Percentiles rank a stretch among this genome's conserved stretches.
Conservation (phyloP, 2,329 filamentous ascomycete genomes). For the Fusarium sp. region DNA sequence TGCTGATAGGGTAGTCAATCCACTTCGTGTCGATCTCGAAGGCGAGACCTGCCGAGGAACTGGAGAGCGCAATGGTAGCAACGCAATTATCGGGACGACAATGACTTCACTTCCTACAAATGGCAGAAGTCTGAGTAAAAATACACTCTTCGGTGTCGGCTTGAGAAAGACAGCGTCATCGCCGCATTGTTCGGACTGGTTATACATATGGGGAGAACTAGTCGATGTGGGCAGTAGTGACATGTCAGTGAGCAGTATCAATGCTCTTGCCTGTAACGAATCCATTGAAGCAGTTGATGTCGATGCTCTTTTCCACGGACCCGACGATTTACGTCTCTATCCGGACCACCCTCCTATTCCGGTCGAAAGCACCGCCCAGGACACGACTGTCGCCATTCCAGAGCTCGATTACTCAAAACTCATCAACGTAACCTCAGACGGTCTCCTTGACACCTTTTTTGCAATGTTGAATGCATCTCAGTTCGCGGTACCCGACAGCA, state of each 20-base stretch:
- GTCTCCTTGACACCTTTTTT: conserved; percentile 50
- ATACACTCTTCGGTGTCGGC: conserved; percentile 31
- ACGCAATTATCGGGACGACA: conserved; percentile 31
- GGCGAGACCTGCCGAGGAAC: conserved; percentile 34
- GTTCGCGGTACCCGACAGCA: conserved; percentile 42
- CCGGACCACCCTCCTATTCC: conserved; percentile 40
- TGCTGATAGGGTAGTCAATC: conserved; percentile 27
- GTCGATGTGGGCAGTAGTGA: conserved; percentile 32
- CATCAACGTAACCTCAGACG: conserved; percentile 37
- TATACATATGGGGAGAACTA: conserved; percentile 50
- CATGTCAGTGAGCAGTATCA: conserved; percentile 43
- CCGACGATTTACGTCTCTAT: conserved; percentile 40
- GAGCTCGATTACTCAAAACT: conserved; percentile 45
- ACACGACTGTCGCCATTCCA: conserved; percentile 36
- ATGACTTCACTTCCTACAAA: background rate
- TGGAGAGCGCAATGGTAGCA: conserved; percentile 7
- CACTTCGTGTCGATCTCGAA: conserved; percentile 34
- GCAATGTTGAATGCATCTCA: conserved; percentile 46
- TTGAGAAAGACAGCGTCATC: conserved; percentile 30
- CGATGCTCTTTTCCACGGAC: conserved; percentile 36
- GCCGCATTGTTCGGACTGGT: conserved; percentile 45
- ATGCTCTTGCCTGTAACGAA: conserved; percentile 52
- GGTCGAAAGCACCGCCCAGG: conserved; percentile 34
- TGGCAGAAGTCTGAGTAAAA: background rate
- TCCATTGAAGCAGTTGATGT: conserved; percentile 44